Evolutionary conservation across 768 basidiomycete genomes (phyloP).

Genomic region (Infundibulicybe gibba): DNA sequence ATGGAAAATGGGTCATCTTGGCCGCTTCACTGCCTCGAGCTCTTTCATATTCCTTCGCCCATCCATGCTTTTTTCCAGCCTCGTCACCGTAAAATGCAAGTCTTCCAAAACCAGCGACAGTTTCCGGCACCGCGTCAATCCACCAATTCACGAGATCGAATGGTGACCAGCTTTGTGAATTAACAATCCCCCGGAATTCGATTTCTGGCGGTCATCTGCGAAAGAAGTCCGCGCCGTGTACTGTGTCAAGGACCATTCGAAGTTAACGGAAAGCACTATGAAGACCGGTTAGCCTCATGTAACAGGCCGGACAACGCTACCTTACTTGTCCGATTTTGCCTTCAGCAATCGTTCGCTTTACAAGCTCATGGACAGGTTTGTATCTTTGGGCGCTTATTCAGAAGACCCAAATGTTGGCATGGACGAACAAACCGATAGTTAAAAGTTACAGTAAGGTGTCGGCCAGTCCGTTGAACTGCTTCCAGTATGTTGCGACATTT

Average conservation of each 20-base stretch:
- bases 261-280: constrained; percentile 44
- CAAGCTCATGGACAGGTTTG: constrained; percentile 25
- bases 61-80: constrained; percentile 41
- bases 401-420: too few relatives aligned
- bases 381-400: too few relatives aligned
- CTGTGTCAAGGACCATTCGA: constrained; percentile 52
- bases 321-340: constrained; percentile 42
- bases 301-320: background rate
- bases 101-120: constrained; percentile 43
- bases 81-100: constrained; percentile 45
- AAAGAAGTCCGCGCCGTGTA: constrained; percentile 51
- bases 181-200: constrained; percentile 40
- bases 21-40: constrained; percentile 39
- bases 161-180: constrained; percentile 43
- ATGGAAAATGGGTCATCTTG: constrained; percentile 46
- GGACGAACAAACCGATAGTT: constrained; percentile 27
- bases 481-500: constrained; percentile 43
- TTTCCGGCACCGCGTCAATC: constrained; percentile 41
- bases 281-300: background rate
- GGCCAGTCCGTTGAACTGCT: constrained; percentile 37
- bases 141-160: constrained; percentile 56
- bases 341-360: constrained; percentile 39
- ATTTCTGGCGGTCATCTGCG: constrained; percentile 44
- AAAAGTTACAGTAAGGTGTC: constrained; percentile 38
- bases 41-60: constrained; percentile 42